Base-by-base conservation (phyloP, 1,284 basidiomycete species). In the Cerioporus squamosus region DNA sequence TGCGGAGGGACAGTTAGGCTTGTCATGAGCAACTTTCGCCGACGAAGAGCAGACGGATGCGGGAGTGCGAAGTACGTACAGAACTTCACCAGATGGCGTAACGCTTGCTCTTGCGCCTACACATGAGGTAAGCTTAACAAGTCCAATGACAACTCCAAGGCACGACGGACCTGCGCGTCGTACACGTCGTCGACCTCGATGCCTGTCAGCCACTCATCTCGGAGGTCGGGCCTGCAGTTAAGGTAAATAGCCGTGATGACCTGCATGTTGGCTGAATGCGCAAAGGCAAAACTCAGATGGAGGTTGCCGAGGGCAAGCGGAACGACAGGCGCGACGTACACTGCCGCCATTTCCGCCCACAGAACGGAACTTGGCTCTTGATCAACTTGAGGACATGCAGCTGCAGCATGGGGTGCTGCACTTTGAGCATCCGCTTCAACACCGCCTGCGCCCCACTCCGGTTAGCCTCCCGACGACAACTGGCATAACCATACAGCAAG, bases 321-420 rank as follows among this genome's bases (percentile, higher is more conserved):
- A 38, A 51, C 52, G 24, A 18, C 4, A 31, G 51, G 31, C 43
- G 71, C 86, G 33, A 36, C 33, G 70, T 74, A 95, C 95, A 92
- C 79, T 98, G 95, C 50, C 97, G 82, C 97, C 97, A 99, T 78
- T 98, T 98, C 46, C 97, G 85, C 14, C 97, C 97, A 71, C 95
- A 98, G 73, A 95, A 98, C 0, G 97, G 97, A 23, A 99, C 95
- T 83, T 99, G 97, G 66, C 94, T 96, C 81, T 99, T 99, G 79
- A 99, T 95, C 59, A 99, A 81, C 77, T 99, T 99, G 66, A 99
- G 81, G n/a, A 97, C 88, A 75, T 98, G 95, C 24, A 98, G 81
- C 73, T 99, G 97, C 63, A 99, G 77, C 81, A 96, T 86, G 6
- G 94, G 93, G 68, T 99, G 97, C 65, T 93, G 90, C 17, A 99